phyloP scores from a whole-genome alignment of 305 asterid genomes.

The Ilex paraguariensis region DNA sequence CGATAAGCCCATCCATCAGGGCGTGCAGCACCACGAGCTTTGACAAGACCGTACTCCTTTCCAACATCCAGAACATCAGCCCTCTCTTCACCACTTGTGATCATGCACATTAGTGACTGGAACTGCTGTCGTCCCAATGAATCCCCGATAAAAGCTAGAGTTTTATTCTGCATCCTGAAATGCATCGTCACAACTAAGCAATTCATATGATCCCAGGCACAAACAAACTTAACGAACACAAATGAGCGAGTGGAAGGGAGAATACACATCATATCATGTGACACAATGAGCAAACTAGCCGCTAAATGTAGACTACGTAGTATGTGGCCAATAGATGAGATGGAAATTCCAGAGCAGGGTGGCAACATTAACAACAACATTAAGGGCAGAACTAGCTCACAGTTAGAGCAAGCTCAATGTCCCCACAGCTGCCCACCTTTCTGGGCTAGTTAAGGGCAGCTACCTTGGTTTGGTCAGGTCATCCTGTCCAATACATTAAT shows the following conservation, averaged over 20 bases:
- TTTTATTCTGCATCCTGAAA: conserved; percentile 74
- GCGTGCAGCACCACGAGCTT: conserved; percentile 65
- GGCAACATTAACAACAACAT: too few relatives aligned
- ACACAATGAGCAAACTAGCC: background rate
- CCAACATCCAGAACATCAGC: conserved; percentile 73
- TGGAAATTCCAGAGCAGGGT: too few relatives aligned
- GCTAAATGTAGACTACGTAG: background rate
- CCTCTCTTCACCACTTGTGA: conserved; percentile 72
- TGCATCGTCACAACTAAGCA: conserved; percentile 1
- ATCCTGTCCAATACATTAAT: too few relatives aligned
- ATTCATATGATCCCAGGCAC: background rate
- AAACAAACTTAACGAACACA: background rate
- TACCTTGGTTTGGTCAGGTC: too few relatives aligned
- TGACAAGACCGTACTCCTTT: conserved; percentile 72
- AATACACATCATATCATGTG: background rate
- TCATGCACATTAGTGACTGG: conserved; percentile 93
- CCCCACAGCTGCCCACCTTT: too few relatives aligned
- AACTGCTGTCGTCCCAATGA: conserved; percentile 96
- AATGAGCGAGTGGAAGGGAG: background rate
- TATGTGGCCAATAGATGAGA: too few relatives aligned
- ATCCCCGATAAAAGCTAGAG: conserved; percentile 90
- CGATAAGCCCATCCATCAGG: conserved; percentile 98
- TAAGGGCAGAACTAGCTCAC: too few relatives aligned
- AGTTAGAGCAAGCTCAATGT: too few relatives aligned
- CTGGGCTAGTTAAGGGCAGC: too few relatives aligned